Percentiles rank a stretch among this genome's conserved stretches.
phyloP scores from a whole-genome alignment of 768 basidiomycete species.

The Pisolithus orientalis region DNA sequence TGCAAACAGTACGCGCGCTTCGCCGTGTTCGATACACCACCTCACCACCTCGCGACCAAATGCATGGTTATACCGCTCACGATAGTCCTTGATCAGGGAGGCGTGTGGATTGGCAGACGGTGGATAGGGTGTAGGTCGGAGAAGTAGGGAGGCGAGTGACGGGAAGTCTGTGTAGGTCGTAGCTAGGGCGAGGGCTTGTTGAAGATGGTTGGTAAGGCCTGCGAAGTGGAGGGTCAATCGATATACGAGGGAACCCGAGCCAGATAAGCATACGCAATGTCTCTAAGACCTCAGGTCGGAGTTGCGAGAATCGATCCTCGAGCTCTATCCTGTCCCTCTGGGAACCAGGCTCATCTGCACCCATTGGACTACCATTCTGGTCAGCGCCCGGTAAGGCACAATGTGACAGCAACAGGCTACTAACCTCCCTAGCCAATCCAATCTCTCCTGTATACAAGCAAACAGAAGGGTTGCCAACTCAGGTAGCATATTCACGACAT shows the following conservation, averaged over 20 bases:
- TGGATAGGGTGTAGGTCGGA: conserved; percentile 57
- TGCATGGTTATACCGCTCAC: conserved; percentile 70
- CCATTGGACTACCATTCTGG: conserved; percentile 33
- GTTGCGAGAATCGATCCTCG: conserved; percentile 56
- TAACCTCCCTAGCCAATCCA: conserved; percentile 64
- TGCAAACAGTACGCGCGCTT: conserved; percentile 75
- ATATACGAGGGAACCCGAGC: background rate
- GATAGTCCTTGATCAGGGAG: conserved; percentile 59
- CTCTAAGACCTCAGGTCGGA: conserved; percentile 74
- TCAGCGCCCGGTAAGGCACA: background rate
- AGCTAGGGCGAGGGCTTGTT: conserved; percentile 74
- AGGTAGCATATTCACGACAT: conserved; percentile 52
- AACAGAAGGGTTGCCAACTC: conserved; percentile 60
- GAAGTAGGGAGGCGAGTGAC: conserved; percentile 79
- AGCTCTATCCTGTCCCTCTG: conserved; percentile 56
- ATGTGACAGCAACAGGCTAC: background rate
- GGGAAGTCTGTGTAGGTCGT: conserved; percentile 84
- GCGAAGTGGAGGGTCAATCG: background rate
- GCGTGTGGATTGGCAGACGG: conserved; percentile 61
- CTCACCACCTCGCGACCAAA: conserved; percentile 88
- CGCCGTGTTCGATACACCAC: conserved; percentile 90
- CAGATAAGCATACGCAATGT: conserved; percentile 59
- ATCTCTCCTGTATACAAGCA: conserved; percentile 58
- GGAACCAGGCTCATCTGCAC: conserved; percentile 40
- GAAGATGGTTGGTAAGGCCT: conserved; percentile 64